Base-by-base conservation (phyloP, 768 basidiomycete genomes). In the Piloderma croceum region DNA sequence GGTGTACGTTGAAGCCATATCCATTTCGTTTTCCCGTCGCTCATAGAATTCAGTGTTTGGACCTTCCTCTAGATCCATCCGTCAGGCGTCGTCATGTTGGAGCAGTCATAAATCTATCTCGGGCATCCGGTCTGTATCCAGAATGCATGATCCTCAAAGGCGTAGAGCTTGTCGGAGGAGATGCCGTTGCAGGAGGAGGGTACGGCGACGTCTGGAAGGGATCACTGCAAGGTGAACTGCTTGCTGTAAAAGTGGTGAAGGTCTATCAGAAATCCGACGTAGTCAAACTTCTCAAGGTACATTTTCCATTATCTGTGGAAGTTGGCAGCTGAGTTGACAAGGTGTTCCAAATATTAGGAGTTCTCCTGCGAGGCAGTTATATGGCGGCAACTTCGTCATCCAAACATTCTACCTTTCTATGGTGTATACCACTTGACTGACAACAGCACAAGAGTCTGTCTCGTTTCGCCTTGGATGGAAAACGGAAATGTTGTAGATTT, bases 371-470 rank as follows among this genome's bases (percentile, higher is more conserved):
- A 53, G 31, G 53, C 47, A 2, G 43, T 52, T 17, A 42, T 57
- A 13, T 65, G 59, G 63, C 51, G 54, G 20, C 62, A 65, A 34
- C 44, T 64, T 13, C 53, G 53, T 0, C 60, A 62, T 45, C 54
- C 47, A 15, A 59, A 61, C 35, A 41, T 61, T 9, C 44, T 63
- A 13, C 63, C 61, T 5, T 61, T 63, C 34, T 57, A 56, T 20
- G 63, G 63, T 4, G 34, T 57, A 11, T 67, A 50, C 29, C 19
- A 5, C 17, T 42, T 50, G 10, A 35, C 49, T 21, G 37, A 27
- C 15, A 23, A 21, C n/a, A n/a, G n/a, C n/a, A n/a, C n/a, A n/a
- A 59, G 58, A 44, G 53, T 41, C 52, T 59, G 31, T 58, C 50
- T 19, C 46, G 11, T 40, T 50, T 22, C 36, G 19, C 7, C n/a